Percentiles rank a stretch among this genome's conserved stretches.
These are phyloP conservation scores for Mortierella claussenii DNA, from an alignment of 192 early-diverging fungal genomes.

Conservation along the genomic window DNA sequence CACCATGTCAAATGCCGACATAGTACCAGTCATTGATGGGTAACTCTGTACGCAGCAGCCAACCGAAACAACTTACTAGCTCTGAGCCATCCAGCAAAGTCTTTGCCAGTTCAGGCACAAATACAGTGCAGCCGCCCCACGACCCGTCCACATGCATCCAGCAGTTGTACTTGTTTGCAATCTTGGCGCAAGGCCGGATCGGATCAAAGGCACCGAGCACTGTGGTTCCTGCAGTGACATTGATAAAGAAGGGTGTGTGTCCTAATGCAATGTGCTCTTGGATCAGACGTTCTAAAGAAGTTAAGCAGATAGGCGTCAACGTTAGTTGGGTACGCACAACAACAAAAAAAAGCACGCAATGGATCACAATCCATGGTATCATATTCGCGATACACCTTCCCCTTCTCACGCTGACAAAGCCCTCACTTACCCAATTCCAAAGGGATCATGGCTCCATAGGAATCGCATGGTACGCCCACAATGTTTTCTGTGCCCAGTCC, in stretches of 20 bases:
- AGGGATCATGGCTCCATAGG: conserved; percentile 68
- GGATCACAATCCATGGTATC: not conserved
- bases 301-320: not conserved
- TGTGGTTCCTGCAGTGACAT: conserved; percentile 86
- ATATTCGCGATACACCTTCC: too few species aligned
- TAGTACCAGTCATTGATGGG: too few species aligned
- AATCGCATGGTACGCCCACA: conserved; percentile 71
- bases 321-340: too few species aligned
- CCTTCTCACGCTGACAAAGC: too few species aligned
- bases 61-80: conserved; percentile 52
- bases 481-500: conserved; percentile 79
- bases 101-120: conserved; percentile 61
- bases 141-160: conserved; percentile 87
- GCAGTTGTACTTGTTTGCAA: conserved; percentile 68
- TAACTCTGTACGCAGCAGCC: too few species aligned
- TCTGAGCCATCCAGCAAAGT: conserved; percentile 61
- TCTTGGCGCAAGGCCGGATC: conserved; percentile 62
- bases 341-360: conserved; percentile 21
- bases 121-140: conserved; percentile 78
- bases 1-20: too few species aligned
- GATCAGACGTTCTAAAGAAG: conserved; percentile 56
- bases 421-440: conserved; percentile 57
- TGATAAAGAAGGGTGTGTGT: conserved; percentile 81
- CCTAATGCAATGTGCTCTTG: conserved; percentile 50
- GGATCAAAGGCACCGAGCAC: conserved; percentile 87